These are phyloP conservation scores for Neofusicoccum sp. DNA, from an alignment of 2,329 filamentous ascomycete species.

Conservation along the genomic window DNA sequence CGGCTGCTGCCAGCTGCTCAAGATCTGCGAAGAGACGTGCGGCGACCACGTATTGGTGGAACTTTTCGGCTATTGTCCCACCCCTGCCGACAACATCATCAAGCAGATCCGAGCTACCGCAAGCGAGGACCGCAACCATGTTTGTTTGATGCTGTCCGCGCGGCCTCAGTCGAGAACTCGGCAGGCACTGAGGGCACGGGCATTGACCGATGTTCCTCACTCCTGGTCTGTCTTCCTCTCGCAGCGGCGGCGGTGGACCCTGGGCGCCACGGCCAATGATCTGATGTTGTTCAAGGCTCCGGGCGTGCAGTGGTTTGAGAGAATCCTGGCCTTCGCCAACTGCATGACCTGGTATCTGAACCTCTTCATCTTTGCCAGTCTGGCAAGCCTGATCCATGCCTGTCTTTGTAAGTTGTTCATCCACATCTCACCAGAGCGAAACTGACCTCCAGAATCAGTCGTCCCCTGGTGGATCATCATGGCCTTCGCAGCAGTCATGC, in stretches of 20 bases:
- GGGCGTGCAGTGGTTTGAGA: constrained; percentile 44
- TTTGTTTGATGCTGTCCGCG: constrained; percentile 45
- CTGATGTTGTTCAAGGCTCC: constrained; percentile 49
- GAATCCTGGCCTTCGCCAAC: constrained; percentile 47
- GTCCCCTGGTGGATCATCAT: constrained; percentile 21
- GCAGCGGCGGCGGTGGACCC: constrained; percentile 51
- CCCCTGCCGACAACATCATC: constrained; percentile 50
- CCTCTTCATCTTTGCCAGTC: constrained; percentile 25
- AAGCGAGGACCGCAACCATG: constrained; percentile 52
- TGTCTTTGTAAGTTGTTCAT: neutral
- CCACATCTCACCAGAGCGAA: neutral
- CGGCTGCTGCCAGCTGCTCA: constrained; percentile 52
- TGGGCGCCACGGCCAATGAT: constrained; percentile 51
- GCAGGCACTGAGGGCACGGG: constrained; percentile 48
- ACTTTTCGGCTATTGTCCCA: constrained; percentile 50
- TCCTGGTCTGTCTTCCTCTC: constrained; percentile 46
- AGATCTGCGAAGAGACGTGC: constrained; percentile 47
- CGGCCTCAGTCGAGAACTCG: constrained; percentile 44
- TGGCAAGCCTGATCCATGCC: constrained; percentile 27
- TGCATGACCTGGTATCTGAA: constrained; percentile 42
- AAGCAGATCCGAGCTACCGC: constrained; percentile 51
- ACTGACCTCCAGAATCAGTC: neutral
- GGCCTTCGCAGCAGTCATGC: constrained; percentile 29
- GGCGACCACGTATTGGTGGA: constrained; percentile 36
- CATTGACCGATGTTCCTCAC: constrained; percentile 41